Percentiles rank a stretch among this genome's conserved stretches.
Evolutionary conservation across 306 rosid species (phyloP).

Genomic region (Coriaria nepalensis): DNA sequence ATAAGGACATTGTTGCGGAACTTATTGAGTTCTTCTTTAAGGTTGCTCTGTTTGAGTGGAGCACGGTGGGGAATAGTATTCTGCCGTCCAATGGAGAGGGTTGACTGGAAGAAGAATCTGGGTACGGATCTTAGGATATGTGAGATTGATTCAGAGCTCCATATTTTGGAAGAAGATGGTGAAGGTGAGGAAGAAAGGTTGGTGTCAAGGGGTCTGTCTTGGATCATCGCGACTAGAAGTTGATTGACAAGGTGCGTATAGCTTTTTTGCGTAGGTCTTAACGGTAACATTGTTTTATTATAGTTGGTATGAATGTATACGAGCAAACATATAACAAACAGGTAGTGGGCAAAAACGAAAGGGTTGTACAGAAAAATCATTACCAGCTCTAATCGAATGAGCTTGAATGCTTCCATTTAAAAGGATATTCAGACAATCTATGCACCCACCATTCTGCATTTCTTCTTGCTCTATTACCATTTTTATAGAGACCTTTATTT

Average conservation of each 20-base stretch:
- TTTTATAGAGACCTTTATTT: too few species aligned
- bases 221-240: slow-evolving; percentile 34
- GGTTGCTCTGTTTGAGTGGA: slow-evolving; percentile 51
- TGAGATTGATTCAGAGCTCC: slow-evolving; percentile 40
- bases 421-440: too few species aligned
- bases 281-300: slow-evolving; percentile 15
- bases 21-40: slow-evolving; percentile 27
- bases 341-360: too few species aligned
- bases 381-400: too few species aligned
- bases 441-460: too few species aligned
- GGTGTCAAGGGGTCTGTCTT: slow-evolving; percentile 48
- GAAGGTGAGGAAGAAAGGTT: slow-evolving; percentile 5
- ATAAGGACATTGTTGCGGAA: slow-evolving; percentile 27
- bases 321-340: too few species aligned
- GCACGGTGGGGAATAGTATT: slow-evolving; percentile 53
- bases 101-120: slow-evolving; percentile 52
- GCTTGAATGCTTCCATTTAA: too few species aligned
- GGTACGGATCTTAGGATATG: slow-evolving; percentile 46
- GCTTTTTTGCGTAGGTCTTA: slow-evolving; percentile 15
- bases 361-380: too few species aligned
- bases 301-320: too few species aligned
- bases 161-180: slow-evolving; percentile 6
- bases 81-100: slow-evolving; percentile 64
- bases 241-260: slow-evolving; percentile 35
- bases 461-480: too few species aligned